Evolutionary conservation across 2,329 filamentous ascomycete species (phyloP).

Genomic region (Trichoderma pleuroti): DNA sequence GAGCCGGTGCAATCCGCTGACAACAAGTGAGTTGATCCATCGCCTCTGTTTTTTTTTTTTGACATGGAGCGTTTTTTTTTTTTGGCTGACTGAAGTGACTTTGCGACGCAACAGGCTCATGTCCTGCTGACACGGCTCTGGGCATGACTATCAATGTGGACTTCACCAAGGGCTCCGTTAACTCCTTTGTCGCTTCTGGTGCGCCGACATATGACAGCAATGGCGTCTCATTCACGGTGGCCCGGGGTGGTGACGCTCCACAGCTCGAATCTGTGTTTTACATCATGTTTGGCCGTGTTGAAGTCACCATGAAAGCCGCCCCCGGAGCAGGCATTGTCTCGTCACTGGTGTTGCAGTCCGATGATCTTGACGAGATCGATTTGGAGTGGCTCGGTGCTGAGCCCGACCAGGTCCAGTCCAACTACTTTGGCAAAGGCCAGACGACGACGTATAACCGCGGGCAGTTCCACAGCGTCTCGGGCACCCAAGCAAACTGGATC

Average conservation of each 20-base stretch:
- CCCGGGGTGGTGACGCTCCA: slow-evolving; percentile 75
- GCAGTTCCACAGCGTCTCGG: slow-evolving; percentile 65
- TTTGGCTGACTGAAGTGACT: background rate
- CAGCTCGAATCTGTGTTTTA: slow-evolving; percentile 89
- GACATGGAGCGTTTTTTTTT: background rate
- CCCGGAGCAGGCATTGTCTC: slow-evolving; percentile 90
- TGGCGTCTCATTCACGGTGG: slow-evolving; percentile 78
- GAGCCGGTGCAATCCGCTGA: slow-evolving; percentile 40
- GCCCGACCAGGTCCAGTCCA: slow-evolving; percentile 77
- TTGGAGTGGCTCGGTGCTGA: slow-evolving; percentile 91
- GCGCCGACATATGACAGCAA: slow-evolving; percentile 69
- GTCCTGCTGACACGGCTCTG: slow-evolving; percentile 73
- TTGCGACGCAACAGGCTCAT: slow-evolving; percentile 45
- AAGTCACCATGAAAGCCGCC: slow-evolving; percentile 79
- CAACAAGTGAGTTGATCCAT: slow-evolving; percentile 30
- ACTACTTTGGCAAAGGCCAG: slow-evolving; percentile 94
- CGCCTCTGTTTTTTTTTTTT: background rate
- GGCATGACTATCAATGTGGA: slow-evolving; percentile 80
- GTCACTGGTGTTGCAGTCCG: slow-evolving; percentile 85
- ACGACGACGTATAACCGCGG: slow-evolving; percentile 84
- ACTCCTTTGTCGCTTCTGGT: slow-evolving; percentile 71
- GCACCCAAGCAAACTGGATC: slow-evolving; percentile 72
- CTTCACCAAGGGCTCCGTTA: slow-evolving; percentile 73
- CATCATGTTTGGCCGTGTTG: slow-evolving; percentile 97
- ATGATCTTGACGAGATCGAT: slow-evolving; percentile 92